Evolutionary conservation across 495 filamentous ascomycete species (phyloP), one percentile per base, ranked within the genome.

Genomic region (Xylaria flabelliformis): DNA sequence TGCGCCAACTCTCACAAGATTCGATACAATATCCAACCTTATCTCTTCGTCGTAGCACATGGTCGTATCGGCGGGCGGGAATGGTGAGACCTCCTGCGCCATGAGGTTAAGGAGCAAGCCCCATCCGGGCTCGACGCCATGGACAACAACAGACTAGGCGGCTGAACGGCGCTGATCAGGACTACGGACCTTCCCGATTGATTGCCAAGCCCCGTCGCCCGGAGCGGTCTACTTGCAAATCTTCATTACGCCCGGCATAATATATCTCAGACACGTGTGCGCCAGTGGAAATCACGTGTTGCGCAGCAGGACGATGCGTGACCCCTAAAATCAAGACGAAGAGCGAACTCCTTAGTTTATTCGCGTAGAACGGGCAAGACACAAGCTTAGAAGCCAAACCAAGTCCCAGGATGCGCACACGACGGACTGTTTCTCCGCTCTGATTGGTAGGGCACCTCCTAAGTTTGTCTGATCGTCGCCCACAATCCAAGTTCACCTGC

Each of bases 181-280:
- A 67, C 48, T n/a, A 41, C 32, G 29, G 65, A 67, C 65, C 65
- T 67, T 67, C 65, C 65, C 50, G 50, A 67, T 67, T 56, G 48
- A 67, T 67, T 15, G 46, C 65, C 34, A 50, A 44, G 26, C 64
- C 26, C 65, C 65, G 65, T 67, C 36, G 36, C 5, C 65, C 65
- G 65, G 32, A 32, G 48, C 19, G 32, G 42, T 48, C 64, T 29
- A 50, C 34, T 15, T 29, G 36, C 48, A 6, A 10, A 42, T 19
- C 9, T 39, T n/a, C 17, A 19, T 10, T 1, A 6, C 12, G 34
- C 9, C 34, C 50, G 7, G 50, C 19, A 44, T 6, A 29, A 24
- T 42, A 9, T 42, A 67, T 67, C 10, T 48, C 21, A 44, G 19
- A 64, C 62, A 29, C 59, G 59, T 63, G 59, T 9, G 29, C 19